phyloP scores from a whole-genome alignment of 345 rosid genomes.

The Arabis alpina region DNA sequence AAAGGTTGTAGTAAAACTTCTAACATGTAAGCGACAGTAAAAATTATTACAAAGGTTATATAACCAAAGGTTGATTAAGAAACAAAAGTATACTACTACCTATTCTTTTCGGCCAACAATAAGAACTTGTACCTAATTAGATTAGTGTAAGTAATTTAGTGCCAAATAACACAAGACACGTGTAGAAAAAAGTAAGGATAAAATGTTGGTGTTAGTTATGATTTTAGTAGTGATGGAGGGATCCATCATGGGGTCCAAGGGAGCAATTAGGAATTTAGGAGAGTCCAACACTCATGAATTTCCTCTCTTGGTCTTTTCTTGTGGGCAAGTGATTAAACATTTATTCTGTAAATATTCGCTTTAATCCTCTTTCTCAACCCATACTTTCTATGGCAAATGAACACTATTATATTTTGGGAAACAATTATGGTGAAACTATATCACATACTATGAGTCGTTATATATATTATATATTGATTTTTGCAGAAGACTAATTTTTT shows the following conservation, averaged over 20 bases:
- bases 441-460: no score
- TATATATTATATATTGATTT: no score
- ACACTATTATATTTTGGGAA: constrained; percentile 2
- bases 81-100: not conserved
- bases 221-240: constrained; percentile 10
- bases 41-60: not conserved
- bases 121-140: constrained; percentile 27
- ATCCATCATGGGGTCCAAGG: constrained; percentile 1
- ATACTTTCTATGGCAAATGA: constrained; percentile 8
- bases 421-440: not conserved
- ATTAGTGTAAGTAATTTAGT: not conserved
- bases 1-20: not conserved
- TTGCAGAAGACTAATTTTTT: no score
- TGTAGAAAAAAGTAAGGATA: constrained; percentile 22
- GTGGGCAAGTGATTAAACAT: constrained; percentile 25
- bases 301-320: constrained; percentile 38
- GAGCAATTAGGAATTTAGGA: constrained; percentile 8
- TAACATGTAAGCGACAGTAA: constrained; percentile 16
- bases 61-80: not conserved
- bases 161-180: constrained; percentile 21
- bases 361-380: constrained; percentile 3
- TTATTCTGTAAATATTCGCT: constrained; percentile 26
- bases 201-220: constrained; percentile 34
- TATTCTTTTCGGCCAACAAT: not conserved
- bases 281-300: constrained; percentile 43